These are phyloP conservation scores for Borovskyia barvae DNA, from an alignment of 208 protist genomes.

Conservation along the genomic window DNA sequence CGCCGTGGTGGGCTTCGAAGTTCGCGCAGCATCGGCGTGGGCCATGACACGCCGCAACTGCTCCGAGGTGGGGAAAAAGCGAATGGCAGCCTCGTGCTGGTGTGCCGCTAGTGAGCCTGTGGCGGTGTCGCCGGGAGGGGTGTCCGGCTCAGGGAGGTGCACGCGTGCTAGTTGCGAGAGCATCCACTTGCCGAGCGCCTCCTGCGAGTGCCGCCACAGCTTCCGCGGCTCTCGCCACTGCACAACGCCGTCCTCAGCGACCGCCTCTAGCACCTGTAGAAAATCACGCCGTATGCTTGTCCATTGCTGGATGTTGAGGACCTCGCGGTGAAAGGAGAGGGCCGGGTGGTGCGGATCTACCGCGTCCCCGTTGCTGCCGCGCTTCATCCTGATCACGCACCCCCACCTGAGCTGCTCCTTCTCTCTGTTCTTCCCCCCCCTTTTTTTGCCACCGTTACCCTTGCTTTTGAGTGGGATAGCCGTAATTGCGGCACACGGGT, in stretches of 20 bases:
- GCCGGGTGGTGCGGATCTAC: slow-evolving; percentile 55
- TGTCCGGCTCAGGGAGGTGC: slow-evolving; percentile 6
- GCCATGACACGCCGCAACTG: slow-evolving; percentile 14
- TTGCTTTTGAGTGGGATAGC: no score
- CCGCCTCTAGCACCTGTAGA: slow-evolving; percentile 43
- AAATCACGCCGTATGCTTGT: slow-evolving; percentile 63
- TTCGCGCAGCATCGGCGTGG: background rate
- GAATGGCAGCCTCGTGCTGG: slow-evolving; percentile 20
- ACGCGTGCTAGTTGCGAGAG: slow-evolving; percentile 80
- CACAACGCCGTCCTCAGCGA: slow-evolving; percentile 12
- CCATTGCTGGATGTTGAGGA: slow-evolving; percentile 75
- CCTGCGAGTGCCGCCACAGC: slow-evolving; percentile 83
- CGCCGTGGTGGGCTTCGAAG: no score
- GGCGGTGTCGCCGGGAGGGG: background rate
- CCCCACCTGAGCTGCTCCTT: background rate
- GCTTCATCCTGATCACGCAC: slow-evolving; percentile 63
- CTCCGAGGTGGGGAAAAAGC: slow-evolving; percentile 39
- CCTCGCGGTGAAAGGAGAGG: slow-evolving; percentile 76
- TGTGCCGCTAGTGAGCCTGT: background rate
- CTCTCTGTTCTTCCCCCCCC: background rate
- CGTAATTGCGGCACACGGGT: no score
- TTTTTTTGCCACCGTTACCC: no score
- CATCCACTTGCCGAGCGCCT: slow-evolving; percentile 87
- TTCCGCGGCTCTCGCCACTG: slow-evolving; percentile 72
- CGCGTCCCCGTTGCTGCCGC: slow-evolving; percentile 21